phyloP scores from a whole-genome alignment of 2,329 filamentous ascomycete genomes.

The Xylariomycetidae sp. region DNA sequence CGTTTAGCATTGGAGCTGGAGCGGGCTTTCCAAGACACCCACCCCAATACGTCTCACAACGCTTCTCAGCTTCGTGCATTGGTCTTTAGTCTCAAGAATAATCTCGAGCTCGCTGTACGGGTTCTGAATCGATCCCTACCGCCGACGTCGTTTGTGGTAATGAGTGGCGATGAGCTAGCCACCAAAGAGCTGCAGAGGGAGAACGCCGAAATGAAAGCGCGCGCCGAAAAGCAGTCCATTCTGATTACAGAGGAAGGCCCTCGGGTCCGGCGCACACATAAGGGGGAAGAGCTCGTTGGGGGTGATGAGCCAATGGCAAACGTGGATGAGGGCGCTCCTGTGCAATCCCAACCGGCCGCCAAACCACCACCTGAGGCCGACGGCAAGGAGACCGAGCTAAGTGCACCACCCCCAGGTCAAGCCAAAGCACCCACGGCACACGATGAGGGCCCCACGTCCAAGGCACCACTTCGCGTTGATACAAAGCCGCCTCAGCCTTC shows the following conservation, averaged over 20 bases:
- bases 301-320: constrained; percentile 52
- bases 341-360: too few relatives aligned
- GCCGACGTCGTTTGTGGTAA: constrained; percentile 73
- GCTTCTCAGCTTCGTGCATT: constrained; percentile 68
- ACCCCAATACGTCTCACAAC: constrained; percentile 49
- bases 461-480: constrained; percentile 38
- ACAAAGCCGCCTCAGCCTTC: constrained; percentile 42
- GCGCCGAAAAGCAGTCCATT: constrained; percentile 78
- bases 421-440: constrained; percentile 12
- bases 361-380: constrained; percentile 16
- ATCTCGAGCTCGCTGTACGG: constrained; percentile 69
- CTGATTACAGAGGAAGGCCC: constrained; percentile 72
- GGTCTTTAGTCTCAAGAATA: constrained; percentile 83
- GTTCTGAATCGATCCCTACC: constrained; percentile 69
- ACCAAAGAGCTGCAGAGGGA: constrained; percentile 82
- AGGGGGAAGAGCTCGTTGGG: constrained; percentile 87
- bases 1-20: constrained; percentile 76
- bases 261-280: constrained; percentile 83
- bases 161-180: constrained; percentile 87
- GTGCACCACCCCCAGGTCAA: constrained; percentile 8
- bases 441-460: constrained; percentile 14
- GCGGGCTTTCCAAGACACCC: constrained; percentile 57
- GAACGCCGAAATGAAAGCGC: constrained; percentile 71
- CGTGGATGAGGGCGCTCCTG: constrained; percentile 27
- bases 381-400: constrained; percentile 6